Evolutionary conservation across 371 early-diverging fungal genomes (phyloP).

Genomic region (Lichtheimia corymbifera): DNA sequence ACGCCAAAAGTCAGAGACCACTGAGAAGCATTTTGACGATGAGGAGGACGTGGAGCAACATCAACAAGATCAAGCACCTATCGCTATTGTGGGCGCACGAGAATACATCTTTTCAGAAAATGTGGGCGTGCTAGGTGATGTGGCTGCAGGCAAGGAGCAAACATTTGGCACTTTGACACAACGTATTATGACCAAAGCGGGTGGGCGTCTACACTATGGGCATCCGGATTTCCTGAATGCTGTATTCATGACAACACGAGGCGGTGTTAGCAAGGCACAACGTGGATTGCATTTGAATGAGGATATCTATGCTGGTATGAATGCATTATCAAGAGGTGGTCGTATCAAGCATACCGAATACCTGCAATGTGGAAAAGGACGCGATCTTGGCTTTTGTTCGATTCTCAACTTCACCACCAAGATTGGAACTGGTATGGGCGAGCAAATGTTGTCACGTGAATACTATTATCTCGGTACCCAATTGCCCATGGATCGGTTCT

Average conservation of each 20-base stretch:
- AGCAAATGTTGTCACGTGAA: constrained; percentile 88
- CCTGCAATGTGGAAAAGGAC: constrained; percentile 90
- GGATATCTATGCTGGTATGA: constrained; percentile 94
- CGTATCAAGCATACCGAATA: constrained; percentile 92
- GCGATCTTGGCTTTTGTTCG: constrained; percentile 88
- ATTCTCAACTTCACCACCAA: constrained; percentile 89
- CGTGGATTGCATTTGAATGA: constrained; percentile 90
- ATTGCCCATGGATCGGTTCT: constrained; percentile 79
- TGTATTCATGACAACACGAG: constrained; percentile 86
- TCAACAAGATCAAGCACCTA: constrained; percentile 51
- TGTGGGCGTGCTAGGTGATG: constrained; percentile 85
- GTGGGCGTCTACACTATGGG: constrained; percentile 84
- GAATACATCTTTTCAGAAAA: constrained; percentile 91
- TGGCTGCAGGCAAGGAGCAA: constrained; percentile 90
- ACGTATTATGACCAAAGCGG: constrained; percentile 85
- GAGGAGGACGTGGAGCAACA: background rate
- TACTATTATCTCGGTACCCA: constrained; percentile 87
- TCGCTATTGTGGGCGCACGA: constrained; percentile 89
- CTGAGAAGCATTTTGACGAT: no score
- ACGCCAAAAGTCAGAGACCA: background rate
- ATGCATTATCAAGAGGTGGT: constrained; percentile 80
- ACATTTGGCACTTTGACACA: constrained; percentile 89
- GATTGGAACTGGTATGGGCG: constrained; percentile 91
- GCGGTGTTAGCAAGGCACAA: constrained; percentile 88
- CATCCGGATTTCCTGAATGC: constrained; percentile 92